Conservation (phyloP, 2,329 filamentous ascomycete genomes). For the Diplodia corticola region DNA sequence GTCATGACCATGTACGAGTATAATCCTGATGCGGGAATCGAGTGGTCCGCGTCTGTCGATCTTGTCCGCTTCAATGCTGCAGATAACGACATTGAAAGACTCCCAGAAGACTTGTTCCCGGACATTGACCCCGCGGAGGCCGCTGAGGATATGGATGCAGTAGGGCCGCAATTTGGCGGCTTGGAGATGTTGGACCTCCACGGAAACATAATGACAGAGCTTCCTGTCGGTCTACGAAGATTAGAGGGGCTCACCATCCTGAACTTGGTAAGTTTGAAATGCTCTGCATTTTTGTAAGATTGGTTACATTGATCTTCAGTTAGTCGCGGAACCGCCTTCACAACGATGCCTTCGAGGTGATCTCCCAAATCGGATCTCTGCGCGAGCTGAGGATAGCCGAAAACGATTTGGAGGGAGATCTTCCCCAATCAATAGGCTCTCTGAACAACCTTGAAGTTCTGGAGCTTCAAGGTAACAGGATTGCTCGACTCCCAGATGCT, state of each 20-base stretch:
- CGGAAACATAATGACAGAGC: conserved; percentile 70
- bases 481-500: conserved; percentile 68
- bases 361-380: conserved; percentile 71
- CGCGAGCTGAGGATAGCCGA: conserved; percentile 79
- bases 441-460: conserved; percentile 74
- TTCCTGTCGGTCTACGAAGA: conserved; percentile 75
- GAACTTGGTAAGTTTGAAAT: conserved; percentile 65
- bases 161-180: conserved; percentile 76
- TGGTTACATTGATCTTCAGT: conserved; percentile 2
- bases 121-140: conserved; percentile 59
- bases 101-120: conserved; percentile 77
- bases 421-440: conserved; percentile 63
- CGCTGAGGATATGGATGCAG: conserved; percentile 64
- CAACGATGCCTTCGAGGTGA: conserved; percentile 69
- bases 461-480: conserved; percentile 77
- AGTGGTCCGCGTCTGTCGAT: conserved; percentile 92
- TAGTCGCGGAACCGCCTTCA: conserved; percentile 79
- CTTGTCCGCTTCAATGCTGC: conserved; percentile 80
- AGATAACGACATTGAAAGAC: conserved; percentile 79
- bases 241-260: conserved; percentile 74
- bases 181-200: conserved; percentile 83
- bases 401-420: conserved; percentile 61
- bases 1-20: conserved; percentile 90
- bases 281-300: not conserved
- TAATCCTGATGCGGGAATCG: conserved; percentile 64